Base-by-base conservation (phyloP, 1,284 basidiomycete genomes). In the Earliella scabrosa region DNA sequence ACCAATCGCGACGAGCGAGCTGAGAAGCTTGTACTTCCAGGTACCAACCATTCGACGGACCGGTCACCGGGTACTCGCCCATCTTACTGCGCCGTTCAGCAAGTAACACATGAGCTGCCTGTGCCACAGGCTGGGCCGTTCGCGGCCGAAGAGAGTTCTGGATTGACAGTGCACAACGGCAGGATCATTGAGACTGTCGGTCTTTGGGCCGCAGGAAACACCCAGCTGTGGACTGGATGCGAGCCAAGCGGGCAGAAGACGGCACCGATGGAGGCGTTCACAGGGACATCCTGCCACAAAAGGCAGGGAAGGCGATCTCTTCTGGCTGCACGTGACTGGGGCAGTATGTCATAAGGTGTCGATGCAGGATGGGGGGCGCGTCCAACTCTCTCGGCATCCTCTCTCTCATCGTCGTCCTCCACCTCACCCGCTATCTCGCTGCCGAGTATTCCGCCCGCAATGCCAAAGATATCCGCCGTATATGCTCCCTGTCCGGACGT, bases 401-500 rank as follows among this genome's bases (percentile, higher is more conserved):
- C 59, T 29, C 52, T 52, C 55, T 39, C 41, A 38, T 52, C 39
- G 18, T 52, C 36, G 41, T 45, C 44, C 35, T 45, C 24, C 51
- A 11, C 34, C 38, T 24, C 24, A 31, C 21, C 45, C 26, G 40
- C 38, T 38, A 16, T 50, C 51, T 45, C 43, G 18, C 45, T 40
- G 10, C 39, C 48, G n/a, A 20, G 18, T 34, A n/a, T 34, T 47
- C 49, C 54, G 41, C 55, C 36, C 38, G 55, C 53, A 49, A 56
- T 71, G 69, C 54, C 63, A 39, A 66, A 62, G 45, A 66, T 63
- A 24, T 58, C 66, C 18, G 61, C 66, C 6, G 32, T 66, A 14
- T 65, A 57, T 14, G 63, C 54, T 40, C 50, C 66, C 4, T 58
- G 61, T 29, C 48, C 60, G 3, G 65, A 67, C 41, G 46, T 51